Evolutionary conservation across 257 asterid species (phyloP), one percentile per base, ranked within the genome.

Genomic region (Solanum pimpinellifolium): DNA sequence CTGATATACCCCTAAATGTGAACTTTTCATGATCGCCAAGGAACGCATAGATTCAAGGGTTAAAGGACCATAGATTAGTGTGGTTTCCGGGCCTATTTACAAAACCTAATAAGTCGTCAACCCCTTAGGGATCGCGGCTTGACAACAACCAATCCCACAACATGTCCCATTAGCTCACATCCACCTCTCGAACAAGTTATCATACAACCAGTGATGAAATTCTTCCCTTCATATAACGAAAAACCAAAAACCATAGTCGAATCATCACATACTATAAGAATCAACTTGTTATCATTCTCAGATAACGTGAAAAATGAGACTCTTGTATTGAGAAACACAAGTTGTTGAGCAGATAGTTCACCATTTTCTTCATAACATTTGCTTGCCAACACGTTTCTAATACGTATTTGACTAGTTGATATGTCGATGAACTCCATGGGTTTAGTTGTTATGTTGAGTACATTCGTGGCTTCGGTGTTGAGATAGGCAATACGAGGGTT

Each of bases 351-450:
- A 3, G 70, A 31, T 15, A 23, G 12, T 44, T 59, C 42, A 14
- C 89, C 89, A 16, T 13, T 12, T n/a, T 44, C 39, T 86, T 87
- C 52, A 80, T 77, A 89, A 42, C 89, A 89, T 11, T 16, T 68
- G 46, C 69, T 10, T 27, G 87, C 78, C 1, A 89, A 70, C 23
- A 11, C 16, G 21, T 89, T 89, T 85, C 25, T 76, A 81, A 89
- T 18, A 0, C 87, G 75, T 41, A 89, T 25, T 49, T 84, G 27
- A 21, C 74, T 46, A 77, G 74, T 83, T 20, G 74, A 65, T 47
- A 89, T 89, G 6, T 56, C 87, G 11, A 46, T 8, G 33, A 89
- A 74, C 70, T 87, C 89, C n/a, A 66, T 49, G 16, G 46, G 29
- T n/a, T 62, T 46, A 69, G 82, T 70, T 20, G 85, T 20, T 47